Evolutionary conservation across 148 eudicot genomes (phyloP).

Genomic region (Oxyria digyna): DNA sequence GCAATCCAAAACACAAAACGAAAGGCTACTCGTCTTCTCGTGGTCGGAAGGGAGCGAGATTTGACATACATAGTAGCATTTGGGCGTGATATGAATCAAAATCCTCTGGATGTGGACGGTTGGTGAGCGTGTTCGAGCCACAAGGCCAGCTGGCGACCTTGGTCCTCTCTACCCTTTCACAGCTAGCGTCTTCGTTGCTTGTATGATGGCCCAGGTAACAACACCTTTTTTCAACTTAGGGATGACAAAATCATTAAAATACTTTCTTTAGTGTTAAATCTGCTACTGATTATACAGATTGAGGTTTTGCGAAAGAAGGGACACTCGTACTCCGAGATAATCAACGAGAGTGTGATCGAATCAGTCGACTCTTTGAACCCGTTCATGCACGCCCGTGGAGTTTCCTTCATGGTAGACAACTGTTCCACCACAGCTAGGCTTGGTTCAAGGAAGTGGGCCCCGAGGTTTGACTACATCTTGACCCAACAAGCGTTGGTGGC

Average conservation of each 20-base stretch:
- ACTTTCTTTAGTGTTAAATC: no score
- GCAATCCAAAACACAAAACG: no score
- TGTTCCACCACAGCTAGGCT: slow-evolving; percentile 93
- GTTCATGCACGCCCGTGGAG: slow-evolving; percentile 98
- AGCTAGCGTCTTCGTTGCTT: slow-evolving; percentile 86
- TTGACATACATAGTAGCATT: no score
- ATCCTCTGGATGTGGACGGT: slow-evolving; percentile 99
- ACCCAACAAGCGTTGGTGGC: slow-evolving; percentile 91
- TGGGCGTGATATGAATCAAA: no score
- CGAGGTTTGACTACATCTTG: slow-evolving; percentile 77
- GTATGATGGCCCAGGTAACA: slow-evolving; percentile 98
- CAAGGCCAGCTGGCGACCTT: slow-evolving; percentile 72
- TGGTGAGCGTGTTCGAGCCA: slow-evolving; percentile 75
- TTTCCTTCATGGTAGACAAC: slow-evolving; percentile 96
- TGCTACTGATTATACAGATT: slow-evolving; percentile 45
- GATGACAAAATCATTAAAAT: no score
- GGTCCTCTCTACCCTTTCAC: slow-evolving; percentile 93
- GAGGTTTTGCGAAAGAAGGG: slow-evolving; percentile 95
- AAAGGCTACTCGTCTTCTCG: no score
- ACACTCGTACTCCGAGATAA: slow-evolving; percentile 91
- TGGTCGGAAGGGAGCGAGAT: no score
- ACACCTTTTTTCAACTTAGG: neutral
- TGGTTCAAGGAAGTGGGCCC: slow-evolving; percentile 99
- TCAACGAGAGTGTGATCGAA: slow-evolving; percentile 93
- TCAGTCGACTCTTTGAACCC: slow-evolving; percentile 95